These are phyloP conservation scores for Stemphylium vesicarium DNA, from an alignment of 2,329 filamentous ascomycete species.

Conservation along the genomic window DNA sequence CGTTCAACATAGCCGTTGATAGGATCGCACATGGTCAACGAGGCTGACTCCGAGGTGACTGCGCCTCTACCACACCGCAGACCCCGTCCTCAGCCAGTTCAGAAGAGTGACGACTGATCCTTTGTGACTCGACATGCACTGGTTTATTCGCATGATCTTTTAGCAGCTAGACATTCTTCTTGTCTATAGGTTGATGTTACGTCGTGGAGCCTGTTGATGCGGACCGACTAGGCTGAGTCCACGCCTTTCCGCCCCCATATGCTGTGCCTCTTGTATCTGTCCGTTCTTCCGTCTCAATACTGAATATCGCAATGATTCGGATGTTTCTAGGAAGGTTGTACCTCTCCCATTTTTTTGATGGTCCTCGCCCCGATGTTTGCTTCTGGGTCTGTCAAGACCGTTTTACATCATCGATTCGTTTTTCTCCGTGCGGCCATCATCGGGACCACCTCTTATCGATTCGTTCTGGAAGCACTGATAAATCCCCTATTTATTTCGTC, in stretches of 20 bases:
- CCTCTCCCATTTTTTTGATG: constrained; percentile 6
- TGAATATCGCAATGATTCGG: constrained; percentile 11
- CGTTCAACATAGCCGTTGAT: constrained; percentile 15
- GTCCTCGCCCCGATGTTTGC: constrained; percentile 3
- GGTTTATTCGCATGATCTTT: neutral
- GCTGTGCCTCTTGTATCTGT: constrained; percentile 18
- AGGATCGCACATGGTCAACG: constrained; percentile 6
- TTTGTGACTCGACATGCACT: constrained; percentile 7
- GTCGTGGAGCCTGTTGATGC: neutral
- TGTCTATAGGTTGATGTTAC: constrained; percentile 11
- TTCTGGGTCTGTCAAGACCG: neutral
- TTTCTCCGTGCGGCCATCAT: constrained; percentile 4
- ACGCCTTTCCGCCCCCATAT: constrained; percentile 17
- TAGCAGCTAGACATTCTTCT: constrained; percentile 12
- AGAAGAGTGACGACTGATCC: constrained; percentile 2
- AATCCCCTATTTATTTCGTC: constrained; percentile 18
- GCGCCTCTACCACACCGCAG: constrained; percentile 4
- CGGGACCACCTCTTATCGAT: neutral
- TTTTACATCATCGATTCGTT: neutral
- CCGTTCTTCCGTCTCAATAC: constrained; percentile 15
- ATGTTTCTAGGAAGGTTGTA: constrained; percentile 5
- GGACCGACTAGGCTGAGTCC: constrained; percentile 14
- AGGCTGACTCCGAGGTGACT: neutral
- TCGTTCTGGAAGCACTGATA: constrained; percentile 1
- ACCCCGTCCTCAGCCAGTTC: neutral